Percentiles rank a stretch among this genome's conserved stretches.
Conservation (phyloP, 2,329 filamentous ascomycete genomes). For the Apiospora marii region DNA sequence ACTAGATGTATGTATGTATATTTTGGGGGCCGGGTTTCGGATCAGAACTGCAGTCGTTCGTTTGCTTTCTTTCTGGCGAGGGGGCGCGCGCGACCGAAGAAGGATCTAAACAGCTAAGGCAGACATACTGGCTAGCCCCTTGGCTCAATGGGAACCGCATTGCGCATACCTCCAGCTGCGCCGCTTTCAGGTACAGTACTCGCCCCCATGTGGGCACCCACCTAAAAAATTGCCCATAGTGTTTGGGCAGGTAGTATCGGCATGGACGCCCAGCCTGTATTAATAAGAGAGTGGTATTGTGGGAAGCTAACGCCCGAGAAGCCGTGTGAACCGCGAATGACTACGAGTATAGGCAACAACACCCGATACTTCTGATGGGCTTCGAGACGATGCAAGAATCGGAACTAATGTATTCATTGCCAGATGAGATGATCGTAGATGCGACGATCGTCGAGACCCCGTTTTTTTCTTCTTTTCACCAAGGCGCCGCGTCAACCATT, state of each 20-base stretch:
- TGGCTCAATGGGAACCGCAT: neutral
- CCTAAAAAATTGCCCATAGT: too few relatives aligned
- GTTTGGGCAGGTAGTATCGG: too few relatives aligned
- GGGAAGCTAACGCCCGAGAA: too few relatives aligned
- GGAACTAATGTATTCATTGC: neutral
- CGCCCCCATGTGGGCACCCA: too few relatives aligned
- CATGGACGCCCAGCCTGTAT: too few relatives aligned
- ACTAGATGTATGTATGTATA: neutral
- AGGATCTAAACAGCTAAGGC: neutral
- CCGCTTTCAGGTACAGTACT: too few relatives aligned
- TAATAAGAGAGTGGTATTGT: too few relatives aligned
- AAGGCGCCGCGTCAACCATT: neutral
- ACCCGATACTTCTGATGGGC: too few relatives aligned
- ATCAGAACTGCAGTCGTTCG: neutral
- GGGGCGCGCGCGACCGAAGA: neutral
- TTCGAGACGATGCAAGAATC: too few relatives aligned
- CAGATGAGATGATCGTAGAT: neutral
- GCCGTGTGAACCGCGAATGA: too few relatives aligned
- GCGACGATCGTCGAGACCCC: neutral
- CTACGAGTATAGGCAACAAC: too few relatives aligned
- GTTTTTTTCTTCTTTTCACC: neutral
- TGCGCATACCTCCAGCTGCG: too few relatives aligned
- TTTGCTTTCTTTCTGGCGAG: neutral
- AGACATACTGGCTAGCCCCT: neutral
- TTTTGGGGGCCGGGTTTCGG: neutral